phyloP scores from a whole-genome alignment of 768 basidiomycete species.

The Asterophora lycoperdoides region DNA sequence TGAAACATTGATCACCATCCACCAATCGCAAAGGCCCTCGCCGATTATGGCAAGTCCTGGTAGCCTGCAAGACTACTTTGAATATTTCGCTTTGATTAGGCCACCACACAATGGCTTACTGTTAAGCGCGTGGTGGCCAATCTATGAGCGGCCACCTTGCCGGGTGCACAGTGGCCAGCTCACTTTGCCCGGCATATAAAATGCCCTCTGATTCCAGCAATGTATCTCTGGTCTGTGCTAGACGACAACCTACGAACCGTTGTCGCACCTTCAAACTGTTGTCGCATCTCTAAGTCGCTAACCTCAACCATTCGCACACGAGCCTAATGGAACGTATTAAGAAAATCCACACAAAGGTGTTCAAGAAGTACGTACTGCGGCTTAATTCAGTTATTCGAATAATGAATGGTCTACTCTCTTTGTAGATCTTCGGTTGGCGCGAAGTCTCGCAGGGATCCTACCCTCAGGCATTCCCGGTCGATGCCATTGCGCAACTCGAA shows the following conservation, averaged over 20 bases:
- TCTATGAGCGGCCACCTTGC: neutral
- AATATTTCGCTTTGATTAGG: neutral
- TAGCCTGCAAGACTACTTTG: neutral
- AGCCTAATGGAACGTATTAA: conserved; percentile 17
- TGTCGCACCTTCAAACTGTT: too few relatives aligned
- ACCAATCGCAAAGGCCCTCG: neutral
- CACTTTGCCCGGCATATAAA: neutral
- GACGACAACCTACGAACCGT: too few relatives aligned
- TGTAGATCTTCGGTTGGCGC: conserved; percentile 3
- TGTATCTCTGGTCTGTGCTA: too few relatives aligned
- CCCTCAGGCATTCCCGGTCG: conserved; percentile 17
- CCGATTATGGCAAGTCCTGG: neutral
- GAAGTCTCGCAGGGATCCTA: conserved; percentile 9
- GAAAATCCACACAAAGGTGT: conserved; percentile 13
- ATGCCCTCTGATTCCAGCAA: neutral
- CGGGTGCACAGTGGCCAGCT: neutral
- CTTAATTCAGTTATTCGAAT: too few relatives aligned
- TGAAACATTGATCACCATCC: conserved; percentile 7
- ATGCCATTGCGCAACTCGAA: conserved; percentile 21
- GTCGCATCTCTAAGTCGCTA: neutral
- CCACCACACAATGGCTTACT: conserved; percentile 4
- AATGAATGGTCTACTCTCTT: neutral
- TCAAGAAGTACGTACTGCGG: conserved; percentile 10
- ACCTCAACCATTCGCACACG: neutral
- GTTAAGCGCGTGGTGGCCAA: neutral